A percentile compares a stretch with the other conserved stretches of the same genome.
These are phyloP conservation scores for Cavenderia fasciculata DNA, from an alignment of 78 protist genomes.

Conservation along the genomic window DNA sequence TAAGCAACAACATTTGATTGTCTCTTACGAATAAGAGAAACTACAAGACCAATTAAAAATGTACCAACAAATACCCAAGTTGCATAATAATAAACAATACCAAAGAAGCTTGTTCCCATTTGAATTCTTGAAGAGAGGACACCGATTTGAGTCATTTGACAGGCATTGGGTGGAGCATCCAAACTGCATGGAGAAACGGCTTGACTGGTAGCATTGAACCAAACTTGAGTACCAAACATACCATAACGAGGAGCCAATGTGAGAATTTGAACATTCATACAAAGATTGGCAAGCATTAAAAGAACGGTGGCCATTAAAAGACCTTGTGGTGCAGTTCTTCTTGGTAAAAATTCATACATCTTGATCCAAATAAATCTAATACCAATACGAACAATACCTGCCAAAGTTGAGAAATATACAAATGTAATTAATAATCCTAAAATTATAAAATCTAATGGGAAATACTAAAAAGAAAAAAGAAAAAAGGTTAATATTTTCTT, in stretches of 20 bases:
- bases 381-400: constrained; percentile 75
- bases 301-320: constrained; percentile 54
- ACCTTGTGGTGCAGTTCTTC: constrained; percentile 78
- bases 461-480: constrained; percentile 28
- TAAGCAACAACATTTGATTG: background rate
- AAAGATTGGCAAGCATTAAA: constrained; percentile 63
- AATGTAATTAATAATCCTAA: constrained; percentile 48
- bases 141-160: constrained; percentile 77
- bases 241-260: constrained; percentile 74
- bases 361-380: constrained; percentile 44
- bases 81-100: constrained; percentile 73
- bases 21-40: constrained; percentile 18
- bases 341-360: constrained; percentile 56
- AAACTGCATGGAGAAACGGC: constrained; percentile 22
- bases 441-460: constrained; percentile 80
- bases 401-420: constrained; percentile 26
- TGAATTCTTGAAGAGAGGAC: constrained; percentile 42
- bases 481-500: background rate
- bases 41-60: constrained; percentile 22
- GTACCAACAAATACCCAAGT: constrained; percentile 78
- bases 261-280: constrained; percentile 61
- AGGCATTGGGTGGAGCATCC: constrained; percentile 28
- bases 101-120: constrained; percentile 80
- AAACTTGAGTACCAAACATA: constrained; percentile 82
- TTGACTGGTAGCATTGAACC: background rate